Evolutionary conservation across 2,329 filamentous ascomycete species (phyloP).

Genomic region (Diaporthe sp.): DNA sequence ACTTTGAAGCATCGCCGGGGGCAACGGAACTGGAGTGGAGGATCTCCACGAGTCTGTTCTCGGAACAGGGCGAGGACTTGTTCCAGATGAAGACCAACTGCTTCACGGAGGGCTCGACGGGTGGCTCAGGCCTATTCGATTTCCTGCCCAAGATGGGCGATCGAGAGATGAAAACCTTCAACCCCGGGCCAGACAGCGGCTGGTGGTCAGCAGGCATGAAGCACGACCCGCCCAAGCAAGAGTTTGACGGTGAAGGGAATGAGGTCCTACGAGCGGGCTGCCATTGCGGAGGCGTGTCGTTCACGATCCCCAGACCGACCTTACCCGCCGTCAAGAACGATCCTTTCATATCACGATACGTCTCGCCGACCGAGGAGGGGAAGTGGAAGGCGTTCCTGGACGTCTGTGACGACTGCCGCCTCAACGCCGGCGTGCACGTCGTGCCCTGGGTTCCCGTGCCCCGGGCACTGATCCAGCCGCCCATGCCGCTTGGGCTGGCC

Average conservation of each 20-base stretch:
- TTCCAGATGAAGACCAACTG: conserved; percentile 54
- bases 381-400: conserved; percentile 61
- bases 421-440: conserved; percentile 57
- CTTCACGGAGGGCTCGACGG: conserved; percentile 53
- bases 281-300: conserved; percentile 62
- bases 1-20: conserved; percentile 47
- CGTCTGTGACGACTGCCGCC: conserved; percentile 59
- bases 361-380: conserved; percentile 53
- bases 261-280: conserved; percentile 60
- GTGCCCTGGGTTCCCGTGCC: conserved; percentile 60
- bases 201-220: conserved; percentile 45
- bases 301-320: conserved; percentile 58
- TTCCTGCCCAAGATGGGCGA: conserved; percentile 52
- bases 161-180: conserved; percentile 51
- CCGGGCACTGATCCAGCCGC: conserved; percentile 52
- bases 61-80: conserved; percentile 50
- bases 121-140: conserved; percentile 52
- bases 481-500: conserved; percentile 52
- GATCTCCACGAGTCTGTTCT: conserved; percentile 56
- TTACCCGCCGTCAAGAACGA: conserved; percentile 48
- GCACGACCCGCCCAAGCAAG: conserved; percentile 42
- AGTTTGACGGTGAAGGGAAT: conserved; percentile 52
- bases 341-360: conserved; percentile 49
- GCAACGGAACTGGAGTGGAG: conserved; percentile 52
- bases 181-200: conserved; percentile 50